A percentile compares a stretch with the other conserved stretches of the same genome.
Evolutionary conservation across 768 basidiomycete genomes (phyloP).

Genomic region (Podaxis sp.): DNA sequence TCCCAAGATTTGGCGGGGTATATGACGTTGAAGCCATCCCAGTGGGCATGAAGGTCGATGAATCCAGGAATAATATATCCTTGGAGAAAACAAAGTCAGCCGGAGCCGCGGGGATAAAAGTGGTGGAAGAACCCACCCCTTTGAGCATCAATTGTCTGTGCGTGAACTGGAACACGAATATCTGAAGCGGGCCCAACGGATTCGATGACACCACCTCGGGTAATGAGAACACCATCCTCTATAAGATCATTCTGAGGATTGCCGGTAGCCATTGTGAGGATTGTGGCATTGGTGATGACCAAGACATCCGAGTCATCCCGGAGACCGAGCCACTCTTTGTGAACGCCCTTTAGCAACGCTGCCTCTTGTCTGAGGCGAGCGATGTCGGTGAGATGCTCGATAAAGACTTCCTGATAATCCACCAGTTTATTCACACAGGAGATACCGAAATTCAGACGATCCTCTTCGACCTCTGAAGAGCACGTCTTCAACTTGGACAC

Average conservation of each 20-base stretch:
- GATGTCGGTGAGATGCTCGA: slow-evolving; percentile 63
- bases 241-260: slow-evolving; percentile 49
- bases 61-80: slow-evolving; percentile 71
- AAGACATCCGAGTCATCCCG: slow-evolving; percentile 42
- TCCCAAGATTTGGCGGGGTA: slow-evolving; percentile 75
- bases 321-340: slow-evolving; percentile 20
- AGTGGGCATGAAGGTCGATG: slow-evolving; percentile 78
- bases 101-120: not conserved
- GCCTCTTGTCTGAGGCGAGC: slow-evolving; percentile 58
- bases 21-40: slow-evolving; percentile 51
- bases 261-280: slow-evolving; percentile 68
- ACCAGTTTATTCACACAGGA: slow-evolving; percentile 57
- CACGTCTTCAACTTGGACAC: slow-evolving; percentile 53
- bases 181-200: slow-evolving; percentile 36
- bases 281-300: slow-evolving; percentile 65
- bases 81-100: slow-evolving; percentile 23
- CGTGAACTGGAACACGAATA: slow-evolving; percentile 29
- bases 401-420: slow-evolving; percentile 56
- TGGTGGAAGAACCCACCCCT: slow-evolving; percentile 46
- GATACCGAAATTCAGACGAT: slow-evolving; percentile 58
- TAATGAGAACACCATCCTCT: slow-evolving; percentile 48
- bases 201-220: slow-evolving; percentile 59
- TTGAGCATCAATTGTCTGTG: slow-evolving; percentile 53
- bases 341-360: slow-evolving; percentile 17
- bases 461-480: slow-evolving; percentile 44